Evolutionary conservation across 768 basidiomycete species (phyloP), one percentile per base, ranked within the genome.

Genomic region (Gymnopilus junonius): DNA sequence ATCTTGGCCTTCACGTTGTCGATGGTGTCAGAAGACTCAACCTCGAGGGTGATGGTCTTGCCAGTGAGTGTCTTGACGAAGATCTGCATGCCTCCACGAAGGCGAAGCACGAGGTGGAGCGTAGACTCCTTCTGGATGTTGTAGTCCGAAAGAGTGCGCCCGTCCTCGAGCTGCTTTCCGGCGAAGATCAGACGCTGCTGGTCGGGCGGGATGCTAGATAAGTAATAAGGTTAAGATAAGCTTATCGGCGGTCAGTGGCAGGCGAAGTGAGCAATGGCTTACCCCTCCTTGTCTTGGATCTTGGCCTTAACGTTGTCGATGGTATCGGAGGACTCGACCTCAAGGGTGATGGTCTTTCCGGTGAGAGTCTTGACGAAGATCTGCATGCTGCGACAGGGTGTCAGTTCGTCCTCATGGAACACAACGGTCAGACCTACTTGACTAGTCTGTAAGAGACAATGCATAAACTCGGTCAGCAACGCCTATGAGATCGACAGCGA

Each of bases 231-330:
- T 11, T 12, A 4, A 27, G 45, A 27, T 48, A 27, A 43, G 45
- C 45, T 48, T 27, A 48, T 48, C 45, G 14, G 45, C 27, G 45
- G 45, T 48, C 45, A 27, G 20, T 25, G 45, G 17, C 25, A 14
- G 17, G n/a, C 25, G 45, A 15, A 20, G 15, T 48, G 45, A 27
- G 45, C 27, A 4, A 27, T 2, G 23, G 27, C 45, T 48, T 48
- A 48, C 45, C 48, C 48, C 29, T 51, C 48, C 29, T 51, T 51
- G 48, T 51, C 48, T 8, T 51, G 48, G 17, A 51, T 51, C 48
- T 51, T 51, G 29, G 48, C 48, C 31, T 51, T 51, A n/a, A 51
- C 48, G 48, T 51, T 51, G 48, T 51, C 48, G n/a, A 51, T 51
- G 29, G 48, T 51, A 20, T 51, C 48, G 27, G 48, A 51, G 48